phyloP scores from a whole-genome alignment of 345 rosid species.

The Nasturtium officinale region DNA sequence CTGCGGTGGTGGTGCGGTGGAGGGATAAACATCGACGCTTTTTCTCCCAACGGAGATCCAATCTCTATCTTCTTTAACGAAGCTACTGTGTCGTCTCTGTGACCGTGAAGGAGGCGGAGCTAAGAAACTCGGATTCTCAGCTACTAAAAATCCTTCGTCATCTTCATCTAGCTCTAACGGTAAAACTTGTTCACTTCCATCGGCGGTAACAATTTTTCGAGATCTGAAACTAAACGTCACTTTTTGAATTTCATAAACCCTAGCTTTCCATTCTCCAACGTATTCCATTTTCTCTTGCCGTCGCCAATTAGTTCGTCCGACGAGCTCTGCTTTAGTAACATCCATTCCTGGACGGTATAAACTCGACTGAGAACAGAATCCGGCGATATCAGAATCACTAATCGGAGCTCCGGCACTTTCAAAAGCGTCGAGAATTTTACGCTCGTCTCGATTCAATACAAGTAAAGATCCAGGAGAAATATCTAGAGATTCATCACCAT shows the following conservation, averaged over 20 bases:
- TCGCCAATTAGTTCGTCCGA: constrained; percentile 87
- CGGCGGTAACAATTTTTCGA: constrained; percentile 62
- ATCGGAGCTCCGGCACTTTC: constrained; percentile 84
- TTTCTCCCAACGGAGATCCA: constrained; percentile 73
- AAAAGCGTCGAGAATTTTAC: constrained; percentile 80
- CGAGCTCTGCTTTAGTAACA: constrained; percentile 88
- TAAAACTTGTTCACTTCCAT: constrained; percentile 73
- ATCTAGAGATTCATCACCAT: constrained; percentile 64
- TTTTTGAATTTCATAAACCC: constrained; percentile 78
- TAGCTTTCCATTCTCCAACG: constrained; percentile 92
- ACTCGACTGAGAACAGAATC: constrained; percentile 82
- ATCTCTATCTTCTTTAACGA: constrained; percentile 82
- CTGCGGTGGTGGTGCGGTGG: constrained; percentile 43
- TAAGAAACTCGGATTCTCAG: constrained; percentile 73
- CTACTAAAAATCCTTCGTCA: constrained; percentile 88
- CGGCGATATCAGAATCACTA: constrained; percentile 77
- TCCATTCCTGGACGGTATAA: constrained; percentile 95
- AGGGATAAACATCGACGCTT: constrained; percentile 75
- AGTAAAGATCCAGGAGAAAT: constrained; percentile 78
- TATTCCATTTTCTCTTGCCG: constrained; percentile 82
- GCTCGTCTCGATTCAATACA: constrained; percentile 78
- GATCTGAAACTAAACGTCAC: constrained; percentile 84
- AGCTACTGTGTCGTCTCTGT: constrained; percentile 87
- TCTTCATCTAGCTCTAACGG: constrained; percentile 92
- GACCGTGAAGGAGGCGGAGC: constrained; percentile 40